Percentiles rank a stretch among this genome's conserved stretches.
Conservation (phyloP, 1,139 yeast species). For the Kodamaea sp. region DNA sequence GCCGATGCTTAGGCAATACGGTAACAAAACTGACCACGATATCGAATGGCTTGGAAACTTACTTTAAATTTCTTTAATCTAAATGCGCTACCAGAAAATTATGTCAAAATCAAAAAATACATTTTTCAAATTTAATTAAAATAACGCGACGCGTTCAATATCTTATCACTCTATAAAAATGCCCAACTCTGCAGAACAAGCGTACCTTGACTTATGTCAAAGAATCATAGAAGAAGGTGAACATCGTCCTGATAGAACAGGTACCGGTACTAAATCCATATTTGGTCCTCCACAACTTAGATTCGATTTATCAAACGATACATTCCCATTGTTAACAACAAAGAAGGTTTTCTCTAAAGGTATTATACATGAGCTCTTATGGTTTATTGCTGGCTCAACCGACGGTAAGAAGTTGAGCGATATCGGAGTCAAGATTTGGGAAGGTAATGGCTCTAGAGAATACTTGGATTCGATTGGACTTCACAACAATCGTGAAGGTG, state of each 20-base stretch:
- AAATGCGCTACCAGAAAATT: too few relatives aligned
- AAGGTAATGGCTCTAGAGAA: conserved; percentile 96
- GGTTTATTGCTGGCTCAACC: conserved; percentile 91
- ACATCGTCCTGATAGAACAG: conserved; percentile 90
- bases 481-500: conserved; percentile 81
- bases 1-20: too few relatives aligned
- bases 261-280: conserved; percentile 86
- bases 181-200: conserved; percentile 64
- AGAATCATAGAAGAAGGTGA: conserved; percentile 82
- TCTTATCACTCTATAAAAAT: conserved; percentile 10
- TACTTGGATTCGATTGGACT: conserved; percentile 82
- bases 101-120: neutral
- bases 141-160: neutral
- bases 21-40: too few relatives aligned
- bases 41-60: too few relatives aligned
- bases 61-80: neutral
- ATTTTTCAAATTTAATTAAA: neutral
- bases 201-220: conserved; percentile 77
- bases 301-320: conserved; percentile 66
- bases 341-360: conserved; percentile 89
- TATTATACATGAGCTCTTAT: conserved; percentile 79
- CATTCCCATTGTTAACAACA: conserved; percentile 86
- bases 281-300: conserved; percentile 97
- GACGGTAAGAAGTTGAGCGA: conserved; percentile 77
- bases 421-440: conserved; percentile 94